Evolutionary conservation across 208 protist genomes (phyloP).

Genomic region (Porcisia hertigi): DNA sequence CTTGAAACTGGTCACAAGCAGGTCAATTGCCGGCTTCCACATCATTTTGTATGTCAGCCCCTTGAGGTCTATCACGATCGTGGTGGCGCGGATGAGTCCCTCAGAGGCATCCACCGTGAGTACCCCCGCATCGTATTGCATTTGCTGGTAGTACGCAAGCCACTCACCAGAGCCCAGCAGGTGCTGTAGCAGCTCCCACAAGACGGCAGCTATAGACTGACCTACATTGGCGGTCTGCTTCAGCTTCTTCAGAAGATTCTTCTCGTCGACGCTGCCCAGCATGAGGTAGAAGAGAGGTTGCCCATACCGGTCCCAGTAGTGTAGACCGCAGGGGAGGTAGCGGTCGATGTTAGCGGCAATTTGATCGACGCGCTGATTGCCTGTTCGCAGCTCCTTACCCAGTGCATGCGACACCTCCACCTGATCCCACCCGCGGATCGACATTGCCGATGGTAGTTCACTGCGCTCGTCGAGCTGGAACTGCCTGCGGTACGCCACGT

Average conservation of each 20-base stretch:
- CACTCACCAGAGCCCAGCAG: constrained; percentile 15
- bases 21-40: constrained; percentile 62
- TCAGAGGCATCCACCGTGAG: constrained; percentile 23
- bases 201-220: constrained; percentile 12
- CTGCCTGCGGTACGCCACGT: constrained; percentile 35
- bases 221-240: constrained; percentile 20
- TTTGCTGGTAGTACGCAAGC: constrained; percentile 27
- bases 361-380: constrained; percentile 27
- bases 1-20: constrained; percentile 37
- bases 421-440: constrained; percentile 59
- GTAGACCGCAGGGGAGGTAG: constrained; percentile 27
- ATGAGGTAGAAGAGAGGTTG: constrained; percentile 48
- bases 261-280: constrained; percentile 36
- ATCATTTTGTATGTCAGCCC: constrained; percentile 64
- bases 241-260: constrained; percentile 23
- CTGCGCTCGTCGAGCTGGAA: constrained; percentile 42
- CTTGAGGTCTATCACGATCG: constrained; percentile 44
- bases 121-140: constrained; percentile 7
- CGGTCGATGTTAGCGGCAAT: constrained; percentile 28
- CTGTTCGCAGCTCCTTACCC: constrained; percentile 7
- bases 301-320: constrained; percentile 51
- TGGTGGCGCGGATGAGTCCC: constrained; percentile 38
- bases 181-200: constrained; percentile 28
- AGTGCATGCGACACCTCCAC: constrained; percentile 15
- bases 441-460: constrained; percentile 44